Conservation (phyloP, 768 basidiomycete species). For the Hericium rajendrae region DNA sequence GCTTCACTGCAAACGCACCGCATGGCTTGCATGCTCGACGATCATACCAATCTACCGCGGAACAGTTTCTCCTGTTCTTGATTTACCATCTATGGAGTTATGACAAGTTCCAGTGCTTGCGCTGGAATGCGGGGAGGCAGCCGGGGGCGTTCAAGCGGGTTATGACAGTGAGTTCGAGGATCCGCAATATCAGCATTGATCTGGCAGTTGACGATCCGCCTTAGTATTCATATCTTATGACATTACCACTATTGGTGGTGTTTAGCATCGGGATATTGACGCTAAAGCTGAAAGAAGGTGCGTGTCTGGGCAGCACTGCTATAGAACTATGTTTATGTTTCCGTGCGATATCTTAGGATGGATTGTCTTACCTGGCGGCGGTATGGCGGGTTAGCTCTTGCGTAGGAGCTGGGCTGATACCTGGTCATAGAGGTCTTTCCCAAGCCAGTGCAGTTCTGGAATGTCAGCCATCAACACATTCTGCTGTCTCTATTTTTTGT, state of each 20-base stretch:
- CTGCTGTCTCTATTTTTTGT: constrained; percentile 63
- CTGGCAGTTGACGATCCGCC: not conserved
- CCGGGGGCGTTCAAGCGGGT: constrained; percentile 81
- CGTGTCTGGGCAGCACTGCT: constrained; percentile 5
- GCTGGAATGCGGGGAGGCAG: constrained; percentile 67
- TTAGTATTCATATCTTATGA: constrained; percentile 72
- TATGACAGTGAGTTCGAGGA: constrained; percentile 62
- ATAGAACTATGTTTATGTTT: not conserved
- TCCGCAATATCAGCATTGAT: not conserved
- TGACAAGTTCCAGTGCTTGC: constrained; percentile 65
- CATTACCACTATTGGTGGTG: constrained; percentile 54
- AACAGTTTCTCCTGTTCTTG: constrained; percentile 59
- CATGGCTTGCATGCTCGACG: not conserved
- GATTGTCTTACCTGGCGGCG: constrained; percentile 18
- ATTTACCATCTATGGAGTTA: constrained; percentile 73
- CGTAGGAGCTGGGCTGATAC: no score
- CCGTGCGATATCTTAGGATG: not conserved
- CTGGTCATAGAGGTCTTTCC: constrained; percentile 39
- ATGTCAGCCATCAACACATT: constrained; percentile 34
- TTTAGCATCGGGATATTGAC: constrained; percentile 53
- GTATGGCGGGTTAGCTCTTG: no score
- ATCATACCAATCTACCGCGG: constrained; percentile 1
- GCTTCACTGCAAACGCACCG: not conserved
- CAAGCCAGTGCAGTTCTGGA: constrained; percentile 46
- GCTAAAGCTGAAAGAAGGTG: constrained; percentile 70